These are phyloP conservation scores for Pleurostoma richardsiae DNA, from an alignment of 2,329 filamentous ascomycete genomes.

Conservation along the genomic window DNA sequence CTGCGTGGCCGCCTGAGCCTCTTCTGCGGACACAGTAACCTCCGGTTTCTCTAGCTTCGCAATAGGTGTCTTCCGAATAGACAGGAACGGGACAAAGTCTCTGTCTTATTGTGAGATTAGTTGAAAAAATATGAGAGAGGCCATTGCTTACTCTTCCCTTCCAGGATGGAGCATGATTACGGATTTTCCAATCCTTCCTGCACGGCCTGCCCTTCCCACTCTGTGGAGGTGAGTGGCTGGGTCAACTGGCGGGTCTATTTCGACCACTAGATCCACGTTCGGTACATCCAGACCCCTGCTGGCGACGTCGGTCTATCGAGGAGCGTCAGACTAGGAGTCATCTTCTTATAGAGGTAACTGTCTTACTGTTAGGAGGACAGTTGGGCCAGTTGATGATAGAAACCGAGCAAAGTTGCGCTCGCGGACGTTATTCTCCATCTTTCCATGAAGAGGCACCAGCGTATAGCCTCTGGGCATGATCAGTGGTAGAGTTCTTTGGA, in stretches of 20 bases:
- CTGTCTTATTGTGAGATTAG: conserved; percentile 74
- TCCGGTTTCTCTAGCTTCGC: conserved; percentile 51
- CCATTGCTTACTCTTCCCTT: background rate
- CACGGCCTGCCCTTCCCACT: conserved; percentile 82
- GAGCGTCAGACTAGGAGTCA: too few relatives aligned
- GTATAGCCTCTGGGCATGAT: conserved; percentile 65
- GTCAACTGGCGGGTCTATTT: conserved; percentile 78
- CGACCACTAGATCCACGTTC: conserved; percentile 84
- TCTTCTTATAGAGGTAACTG: too few relatives aligned
- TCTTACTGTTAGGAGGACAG: conserved; percentile 67
- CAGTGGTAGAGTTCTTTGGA: conserved; percentile 70
- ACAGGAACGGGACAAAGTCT: conserved; percentile 83
- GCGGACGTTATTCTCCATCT: conserved; percentile 82
- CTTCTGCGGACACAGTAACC: conserved; percentile 52
- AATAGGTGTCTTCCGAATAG: conserved; percentile 83
- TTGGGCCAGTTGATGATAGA: conserved; percentile 66
- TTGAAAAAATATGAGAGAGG: background rate
- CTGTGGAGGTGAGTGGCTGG: conserved; percentile 95
- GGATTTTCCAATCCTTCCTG: conserved; percentile 79
- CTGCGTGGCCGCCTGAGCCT: conserved; percentile 40
- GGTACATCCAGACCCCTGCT: conserved; percentile 89
- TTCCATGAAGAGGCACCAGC: conserved; percentile 82
- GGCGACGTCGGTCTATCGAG: conserved; percentile 68
- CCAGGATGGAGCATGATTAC: conserved; percentile 63
- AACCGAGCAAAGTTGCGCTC: conserved; percentile 85